Evolutionary conservation across 2,329 filamentous ascomycete genomes (phyloP), one percentile per base, ranked within the genome.

Genomic region (Colletotrichum sp.): DNA sequence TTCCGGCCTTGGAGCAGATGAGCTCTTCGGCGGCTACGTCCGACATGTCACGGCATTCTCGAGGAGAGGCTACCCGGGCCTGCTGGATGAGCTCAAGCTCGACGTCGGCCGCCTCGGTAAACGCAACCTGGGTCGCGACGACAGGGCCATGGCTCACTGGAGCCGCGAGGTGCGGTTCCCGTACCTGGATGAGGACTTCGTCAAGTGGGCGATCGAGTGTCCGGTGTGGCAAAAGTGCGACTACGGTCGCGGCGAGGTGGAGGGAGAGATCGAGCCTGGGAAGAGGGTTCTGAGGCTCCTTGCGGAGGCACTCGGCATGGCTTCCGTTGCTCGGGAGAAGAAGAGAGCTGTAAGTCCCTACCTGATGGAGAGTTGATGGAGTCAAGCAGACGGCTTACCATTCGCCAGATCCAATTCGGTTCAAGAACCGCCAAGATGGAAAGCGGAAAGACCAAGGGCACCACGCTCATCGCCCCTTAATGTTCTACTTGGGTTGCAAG

Each of bases 41-140:
- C 92, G 98, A 9, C 97, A 99, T 81, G 91, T 92, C 4, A 92
- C 92, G 5, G 95, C 96, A 0, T 98, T 94, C 82, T 87, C 89
- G 8, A 91, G 93, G 9, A 86, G 87, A 21, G 94, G 95, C 1
- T 95, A 95, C 79, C 76, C 85, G 0, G 95, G 93, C 0, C 90
- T 99, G 3, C 86, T 96, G 6, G 91, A 95, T 2, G 96, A 99
- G 84, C 90, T 99, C 7, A 92, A 94, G 75, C 89, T 99, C 5
- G 97, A 99, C 77, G 93, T 99, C 49, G 89, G 91, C 64, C 92
- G 98, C 28, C 91, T 99, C 2, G 96, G 96, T 2, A 95, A 97
- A 85, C 92, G 97, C n/a, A 99, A 99, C 79, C 90, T 99, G 9
- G 98, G 97, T 6, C 93, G 97, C 12, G 97, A 99, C 81, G 98